Evolutionary conservation across 345 rosid genomes (phyloP), one percentile per base, ranked within the genome.

Genomic region (Laguncularia racemosa): DNA sequence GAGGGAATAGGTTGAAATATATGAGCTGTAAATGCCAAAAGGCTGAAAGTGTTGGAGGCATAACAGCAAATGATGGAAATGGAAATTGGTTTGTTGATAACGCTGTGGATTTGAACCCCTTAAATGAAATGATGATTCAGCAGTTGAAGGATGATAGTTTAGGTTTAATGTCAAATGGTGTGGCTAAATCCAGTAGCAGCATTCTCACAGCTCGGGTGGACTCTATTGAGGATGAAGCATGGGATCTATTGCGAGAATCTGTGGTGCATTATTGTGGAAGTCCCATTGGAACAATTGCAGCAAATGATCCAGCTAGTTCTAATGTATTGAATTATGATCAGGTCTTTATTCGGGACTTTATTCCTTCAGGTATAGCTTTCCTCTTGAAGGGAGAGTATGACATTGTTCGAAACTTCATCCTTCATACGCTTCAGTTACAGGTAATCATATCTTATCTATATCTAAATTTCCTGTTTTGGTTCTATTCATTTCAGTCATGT

Each of bases 281-380:
- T 48, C 96, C 98, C 6, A 64, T 88, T 55, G 98, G 98, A 73
- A 91, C 96, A 1, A 77, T 91, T 71, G 95, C 98, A 71, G 95
- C 98, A 55, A 86, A 79, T 58, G 98, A 88, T 68, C 92, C 96
- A 56, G 81, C 84, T 10, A 62, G 69, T 68, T 70, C 89, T 55
- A 71, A 59, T 62, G 76, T 77, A 50, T 55, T 82, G 71, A 85
- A 85, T 67, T 81, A 78, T 12, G 83, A 74, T 56, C 83, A 78
- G 52, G 83, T 75, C 58, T 78, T 75, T 66, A 78, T 78, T 64
- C 73, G 83, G 52, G 80, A 78, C 54, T 78, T 78, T 46, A 69
- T 78, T 64, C 80, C 88, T 17, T 75, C 83, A 58, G 79, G 80
- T 50, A 58, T 78, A 43, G 83, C 83, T 53, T 78, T 78, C 49